Conservation (phyloP, 2,329 filamentous ascomycete genomes). For the Hymenoscyphus fraxineus region DNA sequence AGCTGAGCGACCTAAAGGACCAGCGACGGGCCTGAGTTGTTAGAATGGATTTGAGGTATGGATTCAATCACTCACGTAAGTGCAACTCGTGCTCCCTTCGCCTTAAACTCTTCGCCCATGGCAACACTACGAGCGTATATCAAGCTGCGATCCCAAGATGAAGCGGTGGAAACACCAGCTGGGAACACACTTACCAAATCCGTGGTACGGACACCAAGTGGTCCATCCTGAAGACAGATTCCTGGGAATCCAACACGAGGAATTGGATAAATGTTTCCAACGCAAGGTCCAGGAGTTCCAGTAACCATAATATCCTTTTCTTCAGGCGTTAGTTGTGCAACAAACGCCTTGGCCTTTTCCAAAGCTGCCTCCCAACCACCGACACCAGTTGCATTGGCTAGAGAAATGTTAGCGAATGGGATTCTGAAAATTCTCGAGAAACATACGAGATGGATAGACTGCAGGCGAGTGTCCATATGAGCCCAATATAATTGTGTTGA, state of each 20-base stretch:
- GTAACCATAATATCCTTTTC: conserved; percentile 56
- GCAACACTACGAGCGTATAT: conserved; percentile 47
- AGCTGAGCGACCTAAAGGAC: conserved; percentile 46
- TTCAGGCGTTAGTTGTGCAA: conserved; percentile 70
- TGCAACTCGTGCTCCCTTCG: conserved; percentile 72
- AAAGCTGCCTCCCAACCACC: conserved; percentile 63
- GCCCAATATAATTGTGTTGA: conserved; percentile 22
- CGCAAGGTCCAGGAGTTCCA: conserved; percentile 22
- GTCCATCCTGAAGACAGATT: conserved; percentile 39
- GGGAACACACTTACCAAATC: conserved; percentile 70
- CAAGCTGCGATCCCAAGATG: conserved; percentile 63
- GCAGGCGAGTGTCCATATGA: conserved; percentile 21
- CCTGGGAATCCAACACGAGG: conserved; percentile 27
- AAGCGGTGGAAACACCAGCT: conserved; percentile 62
- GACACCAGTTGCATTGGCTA: conserved; percentile 18
- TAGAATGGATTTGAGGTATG: neutral
- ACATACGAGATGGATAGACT: conserved; percentile 31
- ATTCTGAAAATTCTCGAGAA: neutral
- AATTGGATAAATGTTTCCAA: conserved; percentile 26
- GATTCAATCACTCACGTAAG: conserved; percentile 41
- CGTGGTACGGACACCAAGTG: conserved; percentile 64
- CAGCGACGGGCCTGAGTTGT: conserved; percentile 37
- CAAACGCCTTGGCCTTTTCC: conserved; percentile 60
- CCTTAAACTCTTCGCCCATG: conserved; percentile 59
- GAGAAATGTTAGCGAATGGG: conserved; percentile 28